A percentile compares a stretch with the other conserved stretches of the same genome.
Conservation (phyloP, 2,329 filamentous ascomycete genomes). For the Aspergillus aculeatinus region DNA sequence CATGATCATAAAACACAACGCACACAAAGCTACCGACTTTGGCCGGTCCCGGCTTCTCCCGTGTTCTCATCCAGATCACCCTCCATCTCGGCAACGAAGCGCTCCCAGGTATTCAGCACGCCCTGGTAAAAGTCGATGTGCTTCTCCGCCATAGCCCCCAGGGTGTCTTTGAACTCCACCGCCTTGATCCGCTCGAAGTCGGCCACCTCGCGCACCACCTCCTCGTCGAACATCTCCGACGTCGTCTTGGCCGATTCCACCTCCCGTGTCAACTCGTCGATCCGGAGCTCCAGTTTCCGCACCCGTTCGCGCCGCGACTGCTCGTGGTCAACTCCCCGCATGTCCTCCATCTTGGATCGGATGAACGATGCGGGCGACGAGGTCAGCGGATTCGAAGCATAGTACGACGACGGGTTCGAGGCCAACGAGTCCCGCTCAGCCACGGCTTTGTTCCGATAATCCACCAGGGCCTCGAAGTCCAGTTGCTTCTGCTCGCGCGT, state of each 20-base stretch:
- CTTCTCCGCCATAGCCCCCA: conserved; percentile 78
- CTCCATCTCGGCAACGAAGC: conserved; percentile 86
- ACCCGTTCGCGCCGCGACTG: conserved; percentile 82
- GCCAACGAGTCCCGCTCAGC: conserved; percentile 79
- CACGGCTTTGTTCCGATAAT: conserved; percentile 90
- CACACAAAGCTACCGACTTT: background rate
- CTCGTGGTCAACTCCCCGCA: conserved; percentile 94
- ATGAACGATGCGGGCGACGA: conserved; percentile 81
- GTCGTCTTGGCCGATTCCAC: conserved; percentile 84
- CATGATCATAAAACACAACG: background rate
- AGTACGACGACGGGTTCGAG: conserved; percentile 60
- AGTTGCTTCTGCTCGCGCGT: conserved; percentile 96
- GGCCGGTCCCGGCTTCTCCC: conserved; percentile 1
- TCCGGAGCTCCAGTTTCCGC: conserved; percentile 85
- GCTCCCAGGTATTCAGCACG: conserved; percentile 81
- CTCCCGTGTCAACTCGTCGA: conserved; percentile 85
- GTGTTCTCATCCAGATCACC: conserved; percentile 48
- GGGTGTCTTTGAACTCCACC: conserved; percentile 82
- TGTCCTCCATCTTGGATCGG: conserved; percentile 91
- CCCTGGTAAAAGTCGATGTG: conserved; percentile 84
- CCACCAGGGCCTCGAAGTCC: conserved; percentile 92
- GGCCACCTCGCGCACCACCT: conserved; percentile 86
- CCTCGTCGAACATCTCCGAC: conserved; percentile 91
- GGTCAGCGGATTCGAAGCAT: conserved; percentile 52
- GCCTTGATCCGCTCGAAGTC: conserved; percentile 98